phyloP scores from a whole-genome alignment of 2,329 filamentous ascomycete genomes.

The Microsporum ferrugineum region DNA sequence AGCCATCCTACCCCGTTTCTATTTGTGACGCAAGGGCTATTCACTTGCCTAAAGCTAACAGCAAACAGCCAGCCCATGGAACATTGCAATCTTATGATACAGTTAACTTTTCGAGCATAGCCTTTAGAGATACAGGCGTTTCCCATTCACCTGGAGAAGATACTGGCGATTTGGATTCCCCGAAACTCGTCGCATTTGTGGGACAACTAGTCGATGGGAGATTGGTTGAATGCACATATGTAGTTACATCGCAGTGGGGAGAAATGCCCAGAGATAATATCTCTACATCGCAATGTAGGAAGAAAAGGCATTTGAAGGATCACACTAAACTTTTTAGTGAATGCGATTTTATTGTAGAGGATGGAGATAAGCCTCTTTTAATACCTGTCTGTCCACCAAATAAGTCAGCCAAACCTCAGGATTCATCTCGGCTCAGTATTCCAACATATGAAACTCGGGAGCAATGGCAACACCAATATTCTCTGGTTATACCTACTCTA shows the following conservation, averaged over 20 bases:
- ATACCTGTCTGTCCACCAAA: not conserved
- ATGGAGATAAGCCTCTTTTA: constrained; percentile 22
- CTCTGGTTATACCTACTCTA: not conserved
- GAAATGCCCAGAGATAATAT: not conserved
- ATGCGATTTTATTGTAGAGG: constrained; percentile 29
- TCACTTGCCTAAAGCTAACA: constrained; percentile 17
- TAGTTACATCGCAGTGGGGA: not conserved
- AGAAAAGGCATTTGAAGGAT: not conserved
- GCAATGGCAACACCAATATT: not conserved
- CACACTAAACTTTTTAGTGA: constrained; percentile 7
- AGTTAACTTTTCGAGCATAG: not conserved
- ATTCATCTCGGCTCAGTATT: not conserved
- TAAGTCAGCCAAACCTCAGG: not conserved
- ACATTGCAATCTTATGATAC: not conserved
- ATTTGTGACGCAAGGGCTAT: constrained; percentile 27
- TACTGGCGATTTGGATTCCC: not conserved
- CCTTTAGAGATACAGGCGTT: not conserved
- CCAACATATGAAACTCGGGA: not conserved
- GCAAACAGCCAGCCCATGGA: not conserved
- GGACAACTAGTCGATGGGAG: not conserved
- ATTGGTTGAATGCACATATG: not conserved
- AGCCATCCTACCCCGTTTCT: constrained; percentile 16
- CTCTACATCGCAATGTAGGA: constrained; percentile 2
- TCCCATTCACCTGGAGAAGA: not conserved
- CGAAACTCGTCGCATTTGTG: constrained; percentile 6